A percentile compares a stretch with the other conserved stretches of the same genome.
phyloP scores from a whole-genome alignment of 495 filamentous ascomycete species.

The Chaetomidium leptoderma region DNA sequence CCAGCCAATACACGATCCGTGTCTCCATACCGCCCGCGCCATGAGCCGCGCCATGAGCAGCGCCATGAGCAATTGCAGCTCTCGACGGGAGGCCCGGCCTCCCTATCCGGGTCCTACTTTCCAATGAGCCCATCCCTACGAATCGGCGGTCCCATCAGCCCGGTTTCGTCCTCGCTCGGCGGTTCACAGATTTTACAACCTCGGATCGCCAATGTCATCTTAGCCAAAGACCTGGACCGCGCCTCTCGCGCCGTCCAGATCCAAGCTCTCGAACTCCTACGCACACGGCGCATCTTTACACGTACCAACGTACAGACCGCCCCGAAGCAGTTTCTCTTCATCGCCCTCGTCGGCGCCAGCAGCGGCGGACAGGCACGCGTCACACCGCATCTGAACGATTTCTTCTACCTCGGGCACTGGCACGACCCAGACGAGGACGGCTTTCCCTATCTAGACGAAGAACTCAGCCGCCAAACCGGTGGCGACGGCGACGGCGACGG shows the following conservation, averaged over 20 bases:
- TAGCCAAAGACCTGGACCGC: slow-evolving; percentile 72
- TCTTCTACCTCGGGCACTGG: slow-evolving; percentile 83
- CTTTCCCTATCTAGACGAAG: slow-evolving; percentile 64
- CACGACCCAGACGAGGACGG: slow-evolving; percentile 71
- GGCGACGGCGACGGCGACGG: neutral
- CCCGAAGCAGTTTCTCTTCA: slow-evolving; percentile 75
- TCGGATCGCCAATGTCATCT: slow-evolving; percentile 71
- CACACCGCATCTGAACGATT: slow-evolving; percentile 64
- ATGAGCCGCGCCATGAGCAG: no score
- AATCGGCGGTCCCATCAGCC: slow-evolving; percentile 7
- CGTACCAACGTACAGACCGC: slow-evolving; percentile 65
- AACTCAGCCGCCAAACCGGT: slow-evolving; percentile 9
- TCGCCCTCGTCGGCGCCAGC: slow-evolving; percentile 59
- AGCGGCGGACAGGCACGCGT: slow-evolving; percentile 43
- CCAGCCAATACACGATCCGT: slow-evolving; percentile 28
- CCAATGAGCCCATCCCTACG: slow-evolving; percentile 9
- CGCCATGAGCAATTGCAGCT: slow-evolving; percentile 25
- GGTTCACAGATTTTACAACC: slow-evolving; percentile 16
- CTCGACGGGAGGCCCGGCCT: neutral
- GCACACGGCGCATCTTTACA: slow-evolving; percentile 70
- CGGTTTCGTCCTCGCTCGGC: slow-evolving; percentile 9
- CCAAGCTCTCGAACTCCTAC: slow-evolving; percentile 78
- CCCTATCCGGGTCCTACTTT: slow-evolving; percentile 26
- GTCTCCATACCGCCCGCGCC: slow-evolving; percentile 34
- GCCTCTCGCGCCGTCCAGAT: slow-evolving; percentile 72